phyloP scores from a whole-genome alignment of 1,284 basidiomycete genomes.

The Inonotus hispidus region DNA sequence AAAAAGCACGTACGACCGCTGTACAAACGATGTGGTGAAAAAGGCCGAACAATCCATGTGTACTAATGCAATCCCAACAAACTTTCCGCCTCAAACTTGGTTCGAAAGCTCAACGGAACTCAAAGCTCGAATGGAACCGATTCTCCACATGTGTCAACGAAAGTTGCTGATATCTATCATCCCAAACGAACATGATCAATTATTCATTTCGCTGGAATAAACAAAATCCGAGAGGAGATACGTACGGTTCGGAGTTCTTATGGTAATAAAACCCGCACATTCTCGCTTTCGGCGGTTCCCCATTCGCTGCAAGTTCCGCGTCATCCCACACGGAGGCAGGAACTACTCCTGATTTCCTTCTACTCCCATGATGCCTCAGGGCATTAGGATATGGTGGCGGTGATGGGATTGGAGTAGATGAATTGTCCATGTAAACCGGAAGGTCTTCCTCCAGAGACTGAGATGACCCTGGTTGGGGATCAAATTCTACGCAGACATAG shows the following conservation, averaged over 20 bases:
- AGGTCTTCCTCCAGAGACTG: not conserved
- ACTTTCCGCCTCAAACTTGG: constrained; percentile 27
- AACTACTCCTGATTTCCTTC: not conserved
- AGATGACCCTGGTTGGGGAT: constrained; percentile 39
- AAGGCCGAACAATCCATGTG: not conserved
- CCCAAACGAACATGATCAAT: not conserved
- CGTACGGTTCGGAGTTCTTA: constrained; percentile 82
- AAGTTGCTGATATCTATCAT: constrained; percentile 57
- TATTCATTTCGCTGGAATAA: not conserved
- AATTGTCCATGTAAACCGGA: constrained; percentile 10
- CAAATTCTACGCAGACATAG: constrained; percentile 80
- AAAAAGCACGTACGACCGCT: not conserved
- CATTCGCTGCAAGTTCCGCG: not conserved
- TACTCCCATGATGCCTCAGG: not conserved
- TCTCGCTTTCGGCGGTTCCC: constrained; percentile 40
- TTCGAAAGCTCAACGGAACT: constrained; percentile 48
- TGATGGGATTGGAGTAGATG: not conserved
- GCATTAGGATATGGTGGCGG: not conserved
- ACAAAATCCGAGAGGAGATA: constrained; percentile 25
- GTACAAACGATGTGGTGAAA: not conserved
- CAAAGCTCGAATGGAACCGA: constrained; percentile 52
- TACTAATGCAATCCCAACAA: constrained; percentile 18
- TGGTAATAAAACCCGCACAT: constrained; percentile 95
- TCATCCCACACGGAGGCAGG: not conserved
- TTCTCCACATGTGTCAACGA: constrained; percentile 55